Evolutionary conservation across 768 basidiomycete species (phyloP).

Genomic region (Psilocybe cubensis): DNA sequence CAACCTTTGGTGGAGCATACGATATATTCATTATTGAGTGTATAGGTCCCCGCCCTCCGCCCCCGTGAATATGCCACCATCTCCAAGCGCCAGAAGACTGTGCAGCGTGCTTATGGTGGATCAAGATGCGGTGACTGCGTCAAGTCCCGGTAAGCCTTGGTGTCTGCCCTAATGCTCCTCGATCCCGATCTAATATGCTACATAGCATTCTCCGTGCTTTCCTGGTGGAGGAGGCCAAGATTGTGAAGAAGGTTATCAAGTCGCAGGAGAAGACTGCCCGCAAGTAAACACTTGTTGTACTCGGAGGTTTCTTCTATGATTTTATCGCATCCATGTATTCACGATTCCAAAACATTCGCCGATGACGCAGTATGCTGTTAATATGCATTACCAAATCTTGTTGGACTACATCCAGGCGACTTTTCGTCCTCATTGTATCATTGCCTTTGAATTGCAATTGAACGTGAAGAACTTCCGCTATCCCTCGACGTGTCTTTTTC

Average conservation of each 20-base stretch:
- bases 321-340: slow-evolving; percentile 10
- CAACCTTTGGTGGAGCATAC: not conserved
- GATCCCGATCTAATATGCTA: slow-evolving; percentile 1
- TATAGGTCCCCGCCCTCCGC: slow-evolving; percentile 90
- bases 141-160: slow-evolving; percentile 77
- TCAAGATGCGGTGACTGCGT: slow-evolving; percentile 97
- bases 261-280: slow-evolving; percentile 66
- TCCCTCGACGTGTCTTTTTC: too few species aligned
- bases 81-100: slow-evolving; percentile 97
- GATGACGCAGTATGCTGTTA: slow-evolving; percentile 19
- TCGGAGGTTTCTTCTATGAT: not conserved
- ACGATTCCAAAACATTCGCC: slow-evolving; percentile 20
- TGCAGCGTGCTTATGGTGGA: slow-evolving; percentile 95
- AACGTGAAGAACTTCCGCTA: not conserved
- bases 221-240: slow-evolving; percentile 99
- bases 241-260: slow-evolving; percentile 99
- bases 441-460: not conserved
- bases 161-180: not conserved
- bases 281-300: slow-evolving; percentile 36
- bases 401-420: not conserved
- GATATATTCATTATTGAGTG: not conserved
- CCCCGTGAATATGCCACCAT: slow-evolving; percentile 95
- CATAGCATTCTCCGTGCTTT: slow-evolving; percentile 94
- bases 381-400: not conserved
- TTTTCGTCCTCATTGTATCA: not conserved